Conservation (phyloP, 1,284 basidiomycete genomes). For the Testicularia cyperi region DNA sequence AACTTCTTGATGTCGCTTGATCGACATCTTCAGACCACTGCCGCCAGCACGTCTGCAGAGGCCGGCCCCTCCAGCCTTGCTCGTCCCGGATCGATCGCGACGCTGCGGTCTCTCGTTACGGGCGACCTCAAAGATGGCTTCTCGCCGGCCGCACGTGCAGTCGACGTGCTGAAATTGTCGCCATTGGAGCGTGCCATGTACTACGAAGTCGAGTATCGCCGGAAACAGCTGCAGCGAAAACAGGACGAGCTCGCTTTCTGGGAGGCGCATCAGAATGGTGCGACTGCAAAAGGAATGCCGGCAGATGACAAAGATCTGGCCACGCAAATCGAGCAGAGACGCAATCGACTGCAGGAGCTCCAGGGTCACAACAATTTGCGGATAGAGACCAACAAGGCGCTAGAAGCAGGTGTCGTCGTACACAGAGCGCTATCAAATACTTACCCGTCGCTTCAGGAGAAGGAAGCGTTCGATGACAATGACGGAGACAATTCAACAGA, state of each 20-base stretch:
- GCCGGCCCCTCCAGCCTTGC: not conserved
- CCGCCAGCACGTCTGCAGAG: not conserved
- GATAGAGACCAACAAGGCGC: conserved; percentile 17
- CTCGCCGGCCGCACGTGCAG: too few relatives aligned
- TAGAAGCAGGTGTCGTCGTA: conserved; percentile 19
- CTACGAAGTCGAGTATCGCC: conserved; percentile 25
- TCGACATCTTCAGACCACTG: not conserved
- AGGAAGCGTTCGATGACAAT: conserved; percentile 1
- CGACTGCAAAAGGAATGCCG: conserved; percentile 4
- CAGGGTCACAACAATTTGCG: conserved; percentile 14
- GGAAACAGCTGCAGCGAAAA: conserved; percentile 9
- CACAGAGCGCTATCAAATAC: conserved; percentile 23
- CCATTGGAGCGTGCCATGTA: conserved; percentile 33
- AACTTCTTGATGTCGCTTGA: conserved; percentile 1
- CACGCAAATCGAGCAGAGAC: conserved; percentile 23
- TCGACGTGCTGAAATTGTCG: conserved; percentile 3
- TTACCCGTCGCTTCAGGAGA: conserved; percentile 2
- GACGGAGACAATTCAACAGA: not conserved
- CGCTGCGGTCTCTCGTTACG: not conserved
- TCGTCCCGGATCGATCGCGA: not conserved
- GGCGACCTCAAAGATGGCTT: not conserved
- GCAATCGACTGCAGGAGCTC: conserved; percentile 10
- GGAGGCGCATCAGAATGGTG: conserved; percentile 21
- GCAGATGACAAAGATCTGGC: conserved; percentile 13
- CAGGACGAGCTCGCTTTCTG: conserved; percentile 32